Percentiles rank a stretch among this genome's conserved stretches.
These are phyloP conservation scores for Sistotremastrum suecicum DNA, from an alignment of 768 basidiomycete genomes.

Conservation along the genomic window DNA sequence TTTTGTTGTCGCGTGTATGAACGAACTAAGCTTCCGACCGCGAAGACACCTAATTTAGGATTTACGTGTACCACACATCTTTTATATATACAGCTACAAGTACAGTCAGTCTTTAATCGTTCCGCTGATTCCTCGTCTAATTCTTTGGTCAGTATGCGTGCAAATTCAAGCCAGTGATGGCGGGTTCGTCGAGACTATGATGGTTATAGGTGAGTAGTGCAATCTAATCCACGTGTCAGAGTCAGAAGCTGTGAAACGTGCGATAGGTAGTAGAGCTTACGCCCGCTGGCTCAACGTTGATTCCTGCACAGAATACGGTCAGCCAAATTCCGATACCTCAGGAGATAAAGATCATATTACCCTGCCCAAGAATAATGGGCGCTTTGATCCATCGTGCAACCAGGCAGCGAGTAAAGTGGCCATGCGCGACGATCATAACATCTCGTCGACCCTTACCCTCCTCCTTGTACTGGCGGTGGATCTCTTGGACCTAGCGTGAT, in stretches of 20 bases:
- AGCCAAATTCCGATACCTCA: constrained; percentile 4
- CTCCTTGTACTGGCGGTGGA: constrained; percentile 58
- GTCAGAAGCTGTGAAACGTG: constrained; percentile 3
- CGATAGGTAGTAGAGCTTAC: constrained; percentile 24
- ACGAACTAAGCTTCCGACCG: not conserved
- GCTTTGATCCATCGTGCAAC: constrained; percentile 75
- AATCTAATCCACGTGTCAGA: constrained; percentile 28
- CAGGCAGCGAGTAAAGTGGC: constrained; percentile 64
- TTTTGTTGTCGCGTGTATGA: too few species aligned
- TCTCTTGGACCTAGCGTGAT: constrained; percentile 45
- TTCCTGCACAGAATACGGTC: constrained; percentile 26
- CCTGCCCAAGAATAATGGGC: constrained; percentile 41
- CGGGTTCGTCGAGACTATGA: constrained; percentile 60
- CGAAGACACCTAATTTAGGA: not conserved
- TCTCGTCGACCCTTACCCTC: constrained; percentile 56
- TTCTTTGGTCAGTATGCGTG: constrained; percentile 26
- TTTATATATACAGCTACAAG: too few species aligned
- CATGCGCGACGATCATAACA: constrained; percentile 83
- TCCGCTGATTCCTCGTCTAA: constrained; percentile 5
- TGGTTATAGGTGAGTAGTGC: constrained; percentile 79
- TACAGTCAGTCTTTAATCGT: too few species aligned
- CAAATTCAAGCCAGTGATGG: constrained; percentile 60
- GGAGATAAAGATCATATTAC: not conserved
- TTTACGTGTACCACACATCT: too few species aligned
- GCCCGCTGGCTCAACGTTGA: constrained; percentile 76